Base-by-base conservation (phyloP, 2,329 filamentous ascomycete genomes). In the Aspergillus viridinutans region DNA sequence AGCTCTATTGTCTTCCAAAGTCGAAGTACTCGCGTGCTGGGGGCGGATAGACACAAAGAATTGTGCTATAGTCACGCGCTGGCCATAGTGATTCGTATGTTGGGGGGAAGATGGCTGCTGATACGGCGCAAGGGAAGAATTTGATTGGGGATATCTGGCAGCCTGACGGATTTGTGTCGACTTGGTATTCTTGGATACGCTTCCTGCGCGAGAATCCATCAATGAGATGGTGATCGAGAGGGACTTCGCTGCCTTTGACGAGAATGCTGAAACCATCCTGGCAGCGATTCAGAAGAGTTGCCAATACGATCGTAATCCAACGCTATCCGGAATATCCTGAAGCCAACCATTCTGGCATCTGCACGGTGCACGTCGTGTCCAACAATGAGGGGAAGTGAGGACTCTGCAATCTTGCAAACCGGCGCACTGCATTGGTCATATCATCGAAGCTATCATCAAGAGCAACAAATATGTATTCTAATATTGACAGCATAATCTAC, bases 361-460 rank as follows among this genome's bases (percentile, higher is more conserved):
- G 92, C 92, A 17, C 84, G 87, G 51, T 90, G 95, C 71, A 90
- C 65, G 94, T 99, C 17, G 94, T 99, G 38, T 96, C 93, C 12
- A 86, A 88, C 20, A 94, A 99, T 72, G 94, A 99, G 78, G 86
- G 92, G 63, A 94, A 99, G 76, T 92, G 92, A 28, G 94, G 94
- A 12, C 79, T 99, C 57, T 87, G 94, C 60, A 99, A 99, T 73
- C 82, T 99, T 54, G 82, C 99, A 59, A 99, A 99, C 75, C 97
- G 97, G 76, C 94, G 94, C 94, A 99, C 73, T 97, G 93, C 1
- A 97, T 99, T 64, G 94, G 94, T 17, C 94, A 99, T 75, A 94
- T 93, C 20, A 92, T 93, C 66, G 94, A 99, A 76, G 94, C 94
- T 28, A 92, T 99, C 48, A 81, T 97, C 43, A 96, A 35, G 12